Conservation (phyloP, 2,329 filamentous ascomycete genomes). For the Colletotrichum falcatum region DNA sequence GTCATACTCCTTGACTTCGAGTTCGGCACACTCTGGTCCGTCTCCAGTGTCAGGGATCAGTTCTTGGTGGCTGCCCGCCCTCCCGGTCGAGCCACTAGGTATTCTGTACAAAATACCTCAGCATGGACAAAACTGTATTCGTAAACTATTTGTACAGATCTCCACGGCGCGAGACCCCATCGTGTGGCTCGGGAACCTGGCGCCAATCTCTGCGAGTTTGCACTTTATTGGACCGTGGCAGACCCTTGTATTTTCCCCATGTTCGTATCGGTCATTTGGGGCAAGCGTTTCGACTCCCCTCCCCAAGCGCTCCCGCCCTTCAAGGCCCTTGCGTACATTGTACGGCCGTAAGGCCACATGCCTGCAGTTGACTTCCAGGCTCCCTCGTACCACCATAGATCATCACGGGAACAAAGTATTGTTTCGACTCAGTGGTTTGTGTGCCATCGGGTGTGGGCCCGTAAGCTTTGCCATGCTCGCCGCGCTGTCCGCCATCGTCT, state of each 20-base stretch:
- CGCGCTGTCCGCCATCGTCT: slow-evolving; percentile 10
- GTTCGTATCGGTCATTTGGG: slow-evolving; percentile 13
- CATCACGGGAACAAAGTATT: slow-evolving; percentile 24
- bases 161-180: slow-evolving; percentile 9
- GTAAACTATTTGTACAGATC: slow-evolving; percentile 12
- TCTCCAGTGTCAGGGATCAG: slow-evolving; percentile 2
- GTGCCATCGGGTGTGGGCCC: slow-evolving; percentile 27
- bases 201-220: slow-evolving; percentile 22
- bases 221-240: slow-evolving; percentile 6
- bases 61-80: slow-evolving; percentile 9
- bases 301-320: background rate
- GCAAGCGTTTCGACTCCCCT: background rate
- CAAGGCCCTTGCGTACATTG: slow-evolving; percentile 14
- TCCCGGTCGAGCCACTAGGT: background rate
- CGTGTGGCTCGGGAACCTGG: slow-evolving; percentile 18
- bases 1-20: slow-evolving; percentile 7
- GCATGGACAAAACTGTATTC: background rate
- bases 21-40: slow-evolving; percentile 4
- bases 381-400: slow-evolving; percentile 11
- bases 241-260: slow-evolving; percentile 10
- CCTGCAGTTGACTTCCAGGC: slow-evolving; percentile 12
- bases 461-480: slow-evolving; percentile 8
- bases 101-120: background rate
- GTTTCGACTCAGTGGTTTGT: slow-evolving; percentile 19
- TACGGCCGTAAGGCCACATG: slow-evolving; percentile 29